phyloP scores from a whole-genome alignment of 176 grass and related monocot genomes.

The Carex kokanica region DNA sequence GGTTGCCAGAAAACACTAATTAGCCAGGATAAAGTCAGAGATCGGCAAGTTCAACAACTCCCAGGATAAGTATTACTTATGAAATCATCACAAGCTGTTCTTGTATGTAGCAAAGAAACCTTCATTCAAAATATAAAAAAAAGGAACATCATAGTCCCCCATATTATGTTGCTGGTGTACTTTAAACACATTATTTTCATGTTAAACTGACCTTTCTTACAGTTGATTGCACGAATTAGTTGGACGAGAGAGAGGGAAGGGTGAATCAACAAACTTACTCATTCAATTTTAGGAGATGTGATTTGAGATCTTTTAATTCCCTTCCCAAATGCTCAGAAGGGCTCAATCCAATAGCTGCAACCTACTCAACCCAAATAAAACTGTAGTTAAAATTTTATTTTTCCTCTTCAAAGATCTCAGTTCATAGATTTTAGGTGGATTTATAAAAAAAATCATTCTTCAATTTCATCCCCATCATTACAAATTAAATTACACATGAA shows the following conservation, averaged over 20 bases:
- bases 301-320: slow-evolving; percentile 65
- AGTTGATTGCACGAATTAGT: neutral
- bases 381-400: neutral
- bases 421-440: neutral
- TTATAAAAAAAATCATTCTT: neutral
- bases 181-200: neutral
- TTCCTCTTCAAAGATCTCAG: neutral
- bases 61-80: neutral
- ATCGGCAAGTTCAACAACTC: neutral
- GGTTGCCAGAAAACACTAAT: slow-evolving; percentile 28
- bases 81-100: neutral
- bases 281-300: slow-evolving; percentile 65
- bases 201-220: neutral
- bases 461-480: neutral
- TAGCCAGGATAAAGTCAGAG: slow-evolving; percentile 24
- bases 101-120: neutral
- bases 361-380: slow-evolving; percentile 42
- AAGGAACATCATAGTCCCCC: neutral
- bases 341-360: slow-evolving; percentile 73
- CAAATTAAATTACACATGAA: neutral
- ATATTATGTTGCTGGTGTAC: neutral
- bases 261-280: slow-evolving; percentile 48
- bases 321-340: slow-evolving; percentile 84
- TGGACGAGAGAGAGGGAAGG: neutral
- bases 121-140: neutral